Evolutionary conservation across 2,329 filamentous ascomycete species (phyloP).

Genomic region (Ophiosphaerella herpotricha): DNA sequence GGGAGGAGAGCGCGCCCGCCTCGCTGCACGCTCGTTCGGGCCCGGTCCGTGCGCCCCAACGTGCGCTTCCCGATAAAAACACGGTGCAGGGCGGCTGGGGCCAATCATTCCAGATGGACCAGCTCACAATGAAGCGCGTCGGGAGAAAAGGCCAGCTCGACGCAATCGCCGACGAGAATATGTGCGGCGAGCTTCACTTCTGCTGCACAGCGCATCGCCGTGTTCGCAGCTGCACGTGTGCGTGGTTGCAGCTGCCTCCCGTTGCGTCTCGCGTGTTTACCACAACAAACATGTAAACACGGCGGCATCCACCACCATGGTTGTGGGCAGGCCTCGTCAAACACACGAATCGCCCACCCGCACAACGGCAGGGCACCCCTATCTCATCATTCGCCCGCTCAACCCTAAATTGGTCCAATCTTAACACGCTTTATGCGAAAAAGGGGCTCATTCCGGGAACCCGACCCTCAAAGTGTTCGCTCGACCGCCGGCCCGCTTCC

Average conservation of each 20-base stretch:
- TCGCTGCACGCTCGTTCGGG: slow-evolving; percentile 5
- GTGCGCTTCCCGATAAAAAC: not conserved
- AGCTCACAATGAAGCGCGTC: slow-evolving; percentile 21
- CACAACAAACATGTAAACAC: slow-evolving; percentile 1
- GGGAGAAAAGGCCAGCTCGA: not conserved
- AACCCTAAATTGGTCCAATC: slow-evolving; percentile 24
- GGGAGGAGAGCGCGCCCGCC: slow-evolving; percentile 28
- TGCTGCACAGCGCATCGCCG: slow-evolving; percentile 13
- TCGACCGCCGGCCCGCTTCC: slow-evolving; percentile 20
- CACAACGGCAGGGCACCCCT: slow-evolving; percentile 11
- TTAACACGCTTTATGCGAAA: slow-evolving; percentile 27
- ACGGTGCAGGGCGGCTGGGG: slow-evolving; percentile 7
- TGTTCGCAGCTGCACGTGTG: slow-evolving; percentile 1
- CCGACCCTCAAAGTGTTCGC: slow-evolving; percentile 15
- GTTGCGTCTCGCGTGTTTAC: not conserved
- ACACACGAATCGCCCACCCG: slow-evolving; percentile 8
- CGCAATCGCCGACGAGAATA: not conserved
- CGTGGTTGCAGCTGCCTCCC: not conserved
- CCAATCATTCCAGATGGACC: slow-evolving; percentile 21
- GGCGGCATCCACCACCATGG: slow-evolving; percentile 6
- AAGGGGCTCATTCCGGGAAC: slow-evolving; percentile 16
- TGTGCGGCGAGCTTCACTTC: not conserved
- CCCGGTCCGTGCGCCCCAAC: not conserved
- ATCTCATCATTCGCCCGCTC: slow-evolving; percentile 3
- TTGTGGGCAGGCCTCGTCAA: slow-evolving; percentile 8